Evolutionary conservation across 371 early-diverging fungal genomes (phyloP), one percentile per base, ranked within the genome.

Genomic region (Mucor circinelloides): DNA sequence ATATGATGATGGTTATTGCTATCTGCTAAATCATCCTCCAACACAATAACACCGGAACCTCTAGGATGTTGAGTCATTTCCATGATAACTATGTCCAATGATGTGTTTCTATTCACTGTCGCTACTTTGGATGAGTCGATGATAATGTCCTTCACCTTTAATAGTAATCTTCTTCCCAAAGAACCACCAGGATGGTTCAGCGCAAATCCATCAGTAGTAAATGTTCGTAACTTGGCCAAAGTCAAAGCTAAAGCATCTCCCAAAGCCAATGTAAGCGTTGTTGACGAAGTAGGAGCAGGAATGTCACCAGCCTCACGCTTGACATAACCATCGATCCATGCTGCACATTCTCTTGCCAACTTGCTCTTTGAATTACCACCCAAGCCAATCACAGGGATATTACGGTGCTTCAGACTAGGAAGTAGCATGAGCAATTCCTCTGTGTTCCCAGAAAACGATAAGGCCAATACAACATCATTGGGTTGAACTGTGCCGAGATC

Each of bases 141-240:
- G 66, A 74, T 67, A 25, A 68, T 63, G 62, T 84, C 84, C 19
- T 74, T 64, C 1, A 81, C 76, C 54, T 80, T 81, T 9, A 84
- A 64, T 9, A 81, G 36, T 12, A 84, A 66, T 28, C 75, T 40
- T 59, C 80, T 63, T 6, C 90, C 90, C 0, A 90, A 66, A 1
- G 83, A 72, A 0, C 90, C 90, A 8, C 89, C 89, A 0, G 90
- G 90, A 71, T 90, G 90, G 63, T 87, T 86, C 25, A 85, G 66
- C 0, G 86, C 87, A 77, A 89, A 90, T 15, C 83, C 87, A 8
- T 70, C 67, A 0, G 77, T 80, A 2, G 79, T 81, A 60, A 90
- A 87, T 19, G 62, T 60, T 15, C 80, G 70, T 12, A 81, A 63
- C 27, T 84, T 74, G 44, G 86, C 86, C 34, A 90, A 59, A 31